Evolutionary conservation across 495 filamentous ascomycete species (phyloP).

Genomic region (Immersiella caudata): DNA sequence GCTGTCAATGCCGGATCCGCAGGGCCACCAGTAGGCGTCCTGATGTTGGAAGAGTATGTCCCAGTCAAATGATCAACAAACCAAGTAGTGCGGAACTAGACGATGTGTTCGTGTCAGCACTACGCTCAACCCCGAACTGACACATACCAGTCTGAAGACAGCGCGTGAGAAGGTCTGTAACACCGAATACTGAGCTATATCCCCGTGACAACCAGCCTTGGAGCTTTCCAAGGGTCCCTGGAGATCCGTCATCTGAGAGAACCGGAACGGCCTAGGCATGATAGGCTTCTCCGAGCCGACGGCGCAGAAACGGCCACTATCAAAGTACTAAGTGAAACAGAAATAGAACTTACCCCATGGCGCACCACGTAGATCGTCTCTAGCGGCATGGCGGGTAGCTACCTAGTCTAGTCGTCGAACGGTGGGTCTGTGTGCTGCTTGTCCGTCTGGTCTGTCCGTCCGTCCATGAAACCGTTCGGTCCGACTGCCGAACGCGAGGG

Average conservation of each 20-base stretch:
- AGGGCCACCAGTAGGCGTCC: slow-evolving; percentile 80
- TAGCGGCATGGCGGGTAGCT: slow-evolving; percentile 47
- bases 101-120: slow-evolving; percentile 10
- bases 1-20: slow-evolving; percentile 85
- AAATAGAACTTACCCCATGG: slow-evolving; percentile 70
- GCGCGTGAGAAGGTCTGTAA: not conserved
- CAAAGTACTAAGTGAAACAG: slow-evolving; percentile 5
- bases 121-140: not conserved
- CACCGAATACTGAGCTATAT: slow-evolving; percentile 7
- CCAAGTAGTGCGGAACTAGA: slow-evolving; percentile 87
- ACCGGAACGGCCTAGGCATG: not conserved
- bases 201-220: not conserved
- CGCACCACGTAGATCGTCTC: slow-evolving; percentile 84
- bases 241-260: too few relatives aligned
- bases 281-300: too few relatives aligned
- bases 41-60: slow-evolving; percentile 66
- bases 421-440: not conserved
- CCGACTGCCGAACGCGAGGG: not conserved
- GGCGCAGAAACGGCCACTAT: too few relatives aligned
- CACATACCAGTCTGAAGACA: not conserved
- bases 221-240: too few relatives aligned
- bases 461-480: not conserved
- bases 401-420: not conserved
- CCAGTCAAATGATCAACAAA: slow-evolving; percentile 78
- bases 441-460: not conserved